Evolutionary conservation across 2,329 filamentous ascomycete genomes (phyloP).

Genomic region (Aspergillus chevalieri): DNA sequence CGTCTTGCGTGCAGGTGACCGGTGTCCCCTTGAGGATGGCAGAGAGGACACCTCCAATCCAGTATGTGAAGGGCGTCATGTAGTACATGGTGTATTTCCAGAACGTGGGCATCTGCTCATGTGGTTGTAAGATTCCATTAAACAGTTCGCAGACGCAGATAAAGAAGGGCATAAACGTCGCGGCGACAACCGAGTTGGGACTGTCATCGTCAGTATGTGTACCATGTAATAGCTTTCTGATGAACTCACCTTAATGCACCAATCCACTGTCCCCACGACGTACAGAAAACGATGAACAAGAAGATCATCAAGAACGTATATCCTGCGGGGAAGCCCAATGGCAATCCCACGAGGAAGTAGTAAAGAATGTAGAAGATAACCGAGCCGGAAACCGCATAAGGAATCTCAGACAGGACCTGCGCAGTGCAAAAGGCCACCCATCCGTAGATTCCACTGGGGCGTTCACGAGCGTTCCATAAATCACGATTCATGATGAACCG

Average conservation of each 20-base stretch:
- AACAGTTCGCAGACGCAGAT: constrained; percentile 79
- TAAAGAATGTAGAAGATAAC: constrained; percentile 63
- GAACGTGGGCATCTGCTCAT: constrained; percentile 68
- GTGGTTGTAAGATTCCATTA: constrained; percentile 78
- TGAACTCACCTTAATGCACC: constrained; percentile 60
- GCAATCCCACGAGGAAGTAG: constrained; percentile 66
- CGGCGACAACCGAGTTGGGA: constrained; percentile 61
- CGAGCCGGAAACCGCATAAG: constrained; percentile 55
- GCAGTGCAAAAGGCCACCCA: constrained; percentile 66
- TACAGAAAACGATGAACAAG: constrained; percentile 65
- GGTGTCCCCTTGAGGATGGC: constrained; percentile 63
- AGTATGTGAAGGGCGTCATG: constrained; percentile 76
- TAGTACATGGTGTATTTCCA: constrained; percentile 78
- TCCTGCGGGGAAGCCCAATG: constrained; percentile 56
- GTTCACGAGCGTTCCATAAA: constrained; percentile 63
- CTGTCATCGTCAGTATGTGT: constrained; percentile 7
- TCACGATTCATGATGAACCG: constrained; percentile 65
- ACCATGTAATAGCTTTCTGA: no score
- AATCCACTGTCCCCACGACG: constrained; percentile 72
- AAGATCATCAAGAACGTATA: constrained; percentile 69
- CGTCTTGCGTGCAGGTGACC: constrained; percentile 57
- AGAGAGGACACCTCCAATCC: constrained; percentile 72
- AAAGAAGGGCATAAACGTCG: constrained; percentile 74
- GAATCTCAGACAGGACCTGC: constrained; percentile 63
- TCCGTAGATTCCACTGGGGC: constrained; percentile 63